These are phyloP conservation scores for Globisporangium yorkense DNA, from an alignment of 352 stramenopile genomes.

Conservation along the genomic window DNA sequence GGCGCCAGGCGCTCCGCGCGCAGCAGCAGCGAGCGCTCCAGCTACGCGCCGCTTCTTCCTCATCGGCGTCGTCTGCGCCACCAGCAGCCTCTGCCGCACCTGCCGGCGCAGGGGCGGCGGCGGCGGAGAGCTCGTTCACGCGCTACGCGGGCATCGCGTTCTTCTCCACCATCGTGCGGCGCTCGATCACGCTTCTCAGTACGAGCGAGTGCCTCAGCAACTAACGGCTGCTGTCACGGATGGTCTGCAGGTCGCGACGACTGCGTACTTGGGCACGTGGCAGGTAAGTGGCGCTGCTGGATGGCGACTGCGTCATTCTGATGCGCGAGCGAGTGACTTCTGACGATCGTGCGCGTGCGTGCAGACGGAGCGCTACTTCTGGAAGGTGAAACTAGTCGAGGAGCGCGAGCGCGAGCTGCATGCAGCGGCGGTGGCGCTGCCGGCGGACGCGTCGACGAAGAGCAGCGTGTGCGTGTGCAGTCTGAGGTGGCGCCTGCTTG, in stretches of 20 bases:
- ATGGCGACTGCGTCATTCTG: neutral
- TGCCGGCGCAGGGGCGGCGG: neutral
- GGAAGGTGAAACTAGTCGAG: constrained; percentile 86
- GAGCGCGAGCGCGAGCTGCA: constrained; percentile 75
- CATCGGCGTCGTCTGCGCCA: neutral
- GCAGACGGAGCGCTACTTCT: constrained; percentile 84
- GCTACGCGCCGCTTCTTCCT: neutral
- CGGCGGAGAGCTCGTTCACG: constrained; percentile 62
- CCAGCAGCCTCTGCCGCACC: neutral
- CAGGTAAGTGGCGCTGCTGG: constrained; percentile 31
- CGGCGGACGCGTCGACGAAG: constrained; percentile 46
- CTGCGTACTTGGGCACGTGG: constrained; percentile 72
- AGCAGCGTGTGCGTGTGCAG: constrained; percentile 36
- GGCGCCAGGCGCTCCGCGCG: neutral
- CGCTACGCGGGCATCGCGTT: constrained; percentile 81
- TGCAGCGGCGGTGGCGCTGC: constrained; percentile 52
- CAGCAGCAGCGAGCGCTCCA: neutral
- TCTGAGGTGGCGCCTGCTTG: neutral
- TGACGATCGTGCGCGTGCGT: neutral
- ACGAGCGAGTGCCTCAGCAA: neutral
- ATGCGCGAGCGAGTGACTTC: neutral
- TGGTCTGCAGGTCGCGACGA: constrained; percentile 46
- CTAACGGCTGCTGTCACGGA: neutral
- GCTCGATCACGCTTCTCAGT: neutral
- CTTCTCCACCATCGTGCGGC: constrained; percentile 70